phyloP scores from a whole-genome alignment of 805 yeast species.

The Spathaspora girioi region DNA sequence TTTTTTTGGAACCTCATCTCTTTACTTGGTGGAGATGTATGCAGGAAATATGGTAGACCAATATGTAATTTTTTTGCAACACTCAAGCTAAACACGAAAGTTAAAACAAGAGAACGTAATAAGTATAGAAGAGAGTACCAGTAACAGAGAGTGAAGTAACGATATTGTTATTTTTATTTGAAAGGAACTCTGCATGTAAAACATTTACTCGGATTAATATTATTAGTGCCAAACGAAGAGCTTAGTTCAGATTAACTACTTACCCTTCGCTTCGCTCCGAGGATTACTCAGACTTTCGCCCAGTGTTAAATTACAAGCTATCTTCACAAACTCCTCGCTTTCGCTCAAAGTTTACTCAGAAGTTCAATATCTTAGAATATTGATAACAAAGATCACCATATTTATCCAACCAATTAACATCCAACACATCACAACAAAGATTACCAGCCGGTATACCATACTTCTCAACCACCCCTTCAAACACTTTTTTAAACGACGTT shows the following conservation, averaged over 20 bases:
- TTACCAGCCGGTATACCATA: constrained; percentile 40
- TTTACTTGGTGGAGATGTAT: neutral
- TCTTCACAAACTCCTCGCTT: too few species aligned
- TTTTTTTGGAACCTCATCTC: neutral
- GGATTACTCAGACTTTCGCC: too few species aligned
- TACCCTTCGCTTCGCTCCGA: too few species aligned
- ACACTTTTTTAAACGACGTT: constrained; percentile 13
- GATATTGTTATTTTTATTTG: too few species aligned
- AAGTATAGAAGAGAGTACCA: too few species aligned
- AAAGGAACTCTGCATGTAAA: too few species aligned
- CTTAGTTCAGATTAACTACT: too few species aligned
- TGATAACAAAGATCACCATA: constrained; percentile 41
- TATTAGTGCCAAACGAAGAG: too few species aligned
- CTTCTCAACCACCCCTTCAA: constrained; percentile 24
- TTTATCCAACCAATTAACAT: constrained; percentile 20
- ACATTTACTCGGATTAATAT: too few species aligned
- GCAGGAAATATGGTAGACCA: neutral
- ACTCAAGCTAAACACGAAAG: neutral
- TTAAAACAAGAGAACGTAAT: too few species aligned
- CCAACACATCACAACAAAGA: constrained; percentile 29
- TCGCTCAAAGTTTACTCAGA: constrained; percentile 15
- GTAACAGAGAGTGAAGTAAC: too few species aligned
- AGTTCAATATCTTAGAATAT: constrained; percentile 38
- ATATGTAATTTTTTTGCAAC: neutral
- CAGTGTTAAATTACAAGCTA: too few species aligned